Evolutionary conservation across 345 rosid genomes (phyloP).

Genomic region (Acer yangbiense): DNA sequence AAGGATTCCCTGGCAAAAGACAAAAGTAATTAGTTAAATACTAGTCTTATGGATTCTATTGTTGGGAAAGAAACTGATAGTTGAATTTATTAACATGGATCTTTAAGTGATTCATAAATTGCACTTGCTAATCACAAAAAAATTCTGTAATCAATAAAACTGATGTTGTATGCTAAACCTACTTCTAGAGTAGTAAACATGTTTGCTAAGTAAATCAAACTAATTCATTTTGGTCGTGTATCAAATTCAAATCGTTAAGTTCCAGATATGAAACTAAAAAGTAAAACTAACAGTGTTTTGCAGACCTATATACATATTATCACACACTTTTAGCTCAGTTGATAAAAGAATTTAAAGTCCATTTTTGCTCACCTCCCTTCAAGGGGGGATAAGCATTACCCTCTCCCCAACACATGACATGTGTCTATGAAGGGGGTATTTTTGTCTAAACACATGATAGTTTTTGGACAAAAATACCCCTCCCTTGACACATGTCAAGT

Average conservation of each 20-base stretch:
- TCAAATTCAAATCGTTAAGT: not conserved
- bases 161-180: not conserved
- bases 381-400: too few species aligned
- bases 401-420: too few species aligned
- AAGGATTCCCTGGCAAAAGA: constrained; percentile 70
- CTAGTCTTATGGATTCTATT: not conserved
- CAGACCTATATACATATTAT: not conserved
- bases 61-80: constrained; percentile 12
- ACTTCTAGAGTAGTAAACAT: not conserved
- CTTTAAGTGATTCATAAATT: not conserved
- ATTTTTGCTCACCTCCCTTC: too few species aligned
- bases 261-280: not conserved
- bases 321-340: not conserved
- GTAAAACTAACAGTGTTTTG: not conserved
- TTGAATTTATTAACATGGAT: not conserved
- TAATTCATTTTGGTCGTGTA: not conserved
- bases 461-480: too few species aligned
- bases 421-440: too few species aligned
- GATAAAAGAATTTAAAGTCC: not conserved
- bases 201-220: not conserved
- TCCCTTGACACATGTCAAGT: too few species aligned
- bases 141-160: not conserved
- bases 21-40: constrained; percentile 5
- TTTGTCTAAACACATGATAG: too few species aligned
- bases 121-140: not conserved